Evolutionary conservation across 2,329 filamentous ascomycete species (phyloP).

Genomic region (Scedosporium boydii): DNA sequence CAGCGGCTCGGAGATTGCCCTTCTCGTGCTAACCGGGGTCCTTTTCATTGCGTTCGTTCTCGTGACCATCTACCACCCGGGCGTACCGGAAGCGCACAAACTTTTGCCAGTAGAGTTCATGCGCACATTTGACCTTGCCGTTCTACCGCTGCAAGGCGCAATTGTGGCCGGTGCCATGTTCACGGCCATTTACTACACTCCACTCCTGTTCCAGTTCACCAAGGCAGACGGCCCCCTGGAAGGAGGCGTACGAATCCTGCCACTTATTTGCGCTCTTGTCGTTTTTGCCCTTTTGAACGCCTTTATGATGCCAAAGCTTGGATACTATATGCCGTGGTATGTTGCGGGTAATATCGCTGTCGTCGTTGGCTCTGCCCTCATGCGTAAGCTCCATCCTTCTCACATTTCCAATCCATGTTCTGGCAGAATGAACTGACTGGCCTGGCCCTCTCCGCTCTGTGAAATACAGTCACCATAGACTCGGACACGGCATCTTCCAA

Average conservation of each 20-base stretch:
- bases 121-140: constrained; percentile 8
- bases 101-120: constrained; percentile 40
- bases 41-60: constrained; percentile 31
- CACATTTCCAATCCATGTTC: neutral
- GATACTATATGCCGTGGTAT: constrained; percentile 30
- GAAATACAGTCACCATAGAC: neutral
- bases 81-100: constrained; percentile 12
- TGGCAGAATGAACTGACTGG: neutral
- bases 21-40: constrained; percentile 32
- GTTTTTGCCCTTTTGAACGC: constrained; percentile 25
- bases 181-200: constrained; percentile 35
- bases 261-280: constrained; percentile 27
- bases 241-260: constrained; percentile 29
- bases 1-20: constrained; percentile 29
- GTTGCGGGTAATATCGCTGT: constrained; percentile 22
- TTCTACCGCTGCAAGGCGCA: constrained; percentile 9
- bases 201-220: constrained; percentile 39
- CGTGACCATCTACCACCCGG: constrained; percentile 12
- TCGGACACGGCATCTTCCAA: constrained; percentile 7
- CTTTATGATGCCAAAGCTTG: constrained; percentile 20
- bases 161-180: constrained; percentile 14
- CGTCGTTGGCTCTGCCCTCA: constrained; percentile 22
- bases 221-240: constrained; percentile 27
- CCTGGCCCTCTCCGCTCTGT: neutral
- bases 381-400: constrained; percentile 15